Percentiles rank a stretch among this genome's conserved stretches.
These are phyloP conservation scores for Nitzschia sp. DNA, from an alignment of 108 stramenopile species.

Conservation along the genomic window DNA sequence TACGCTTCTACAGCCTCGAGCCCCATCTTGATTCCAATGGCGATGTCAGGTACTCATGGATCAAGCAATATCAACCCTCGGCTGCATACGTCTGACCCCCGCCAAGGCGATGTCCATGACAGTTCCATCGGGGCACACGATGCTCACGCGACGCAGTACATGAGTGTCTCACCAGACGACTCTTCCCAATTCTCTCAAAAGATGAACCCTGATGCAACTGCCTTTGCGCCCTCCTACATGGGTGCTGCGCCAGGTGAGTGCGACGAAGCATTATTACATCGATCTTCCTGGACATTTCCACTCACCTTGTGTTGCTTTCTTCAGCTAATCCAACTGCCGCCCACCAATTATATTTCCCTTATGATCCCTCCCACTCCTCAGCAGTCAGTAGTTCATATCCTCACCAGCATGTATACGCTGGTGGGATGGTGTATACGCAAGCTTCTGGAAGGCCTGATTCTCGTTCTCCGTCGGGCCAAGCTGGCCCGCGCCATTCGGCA, in stretches of 20 bases:
- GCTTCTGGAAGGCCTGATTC: background rate
- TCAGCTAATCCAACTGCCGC: background rate
- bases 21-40: background rate
- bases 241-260: background rate
- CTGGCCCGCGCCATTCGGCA: background rate
- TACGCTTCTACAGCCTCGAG: background rate
- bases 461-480: background rate
- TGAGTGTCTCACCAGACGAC: slow-evolving; percentile 4
- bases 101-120: background rate
- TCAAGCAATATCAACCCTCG: background rate
- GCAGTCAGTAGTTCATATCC: background rate
- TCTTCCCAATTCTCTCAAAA: background rate
- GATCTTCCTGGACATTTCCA: background rate
- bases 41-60: background rate
- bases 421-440: background rate
- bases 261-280: too few species aligned
- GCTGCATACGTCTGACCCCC: background rate
- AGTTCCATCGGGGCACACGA: background rate
- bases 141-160: background rate
- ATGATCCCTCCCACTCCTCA: background rate
- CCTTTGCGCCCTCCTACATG: slow-evolving; percentile 30
- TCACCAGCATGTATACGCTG: background rate
- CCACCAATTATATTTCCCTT: background rate
- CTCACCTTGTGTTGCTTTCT: background rate
- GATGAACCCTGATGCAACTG: slow-evolving; percentile 37